Base-by-base conservation (phyloP, 345 rosid species). In the Erucastrum elatum region DNA sequence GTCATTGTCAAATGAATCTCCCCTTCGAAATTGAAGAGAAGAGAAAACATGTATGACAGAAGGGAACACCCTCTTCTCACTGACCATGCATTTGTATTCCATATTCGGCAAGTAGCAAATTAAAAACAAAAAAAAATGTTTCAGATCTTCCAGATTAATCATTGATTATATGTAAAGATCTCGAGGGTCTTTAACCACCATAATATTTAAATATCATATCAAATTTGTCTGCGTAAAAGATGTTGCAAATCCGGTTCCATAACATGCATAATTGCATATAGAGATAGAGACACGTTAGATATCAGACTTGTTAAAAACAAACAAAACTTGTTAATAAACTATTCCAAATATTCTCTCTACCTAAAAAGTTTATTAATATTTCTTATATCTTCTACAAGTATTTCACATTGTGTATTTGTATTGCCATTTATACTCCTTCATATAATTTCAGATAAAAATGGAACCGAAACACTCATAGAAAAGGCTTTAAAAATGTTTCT, bases 201-300 rank as follows among this genome's bases (percentile, higher is more conserved):
- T 39, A 6, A 1, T 5, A 37, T 56, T 55, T 7, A 49, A 13
- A 16, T 6, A 34, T 51, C 55, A 34, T 27, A 66, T 66, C 74
- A 79, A 67, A 60, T 67, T 73, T 60, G 69, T 46, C 59, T 73
- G 82, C 78, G 65, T 61, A 67, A 73, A 79, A 79, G 82, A 67
- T 79, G 58, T 72, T 79, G 74, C 26, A 73, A 73, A 73, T 79
- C 77, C 64, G 74, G 77, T 77, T 68, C 74, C 77, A 79, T 79
- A 79, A 73, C 82, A 79, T 73, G 82, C 75, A 79, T 66, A 73
- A 8, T 68, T 73, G 82, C 75, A 79, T 66, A 73, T 13, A 73
- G 64, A 73, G 66, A 73, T 41, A 44, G 8, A 62, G 68, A 66
- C 82, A 72, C 77, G 77, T 78, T 65, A 78, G 61, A 71, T 78